These are phyloP conservation scores for Lipomyces sp. DNA, from an alignment of 805 yeast species.

Conservation along the genomic window DNA sequence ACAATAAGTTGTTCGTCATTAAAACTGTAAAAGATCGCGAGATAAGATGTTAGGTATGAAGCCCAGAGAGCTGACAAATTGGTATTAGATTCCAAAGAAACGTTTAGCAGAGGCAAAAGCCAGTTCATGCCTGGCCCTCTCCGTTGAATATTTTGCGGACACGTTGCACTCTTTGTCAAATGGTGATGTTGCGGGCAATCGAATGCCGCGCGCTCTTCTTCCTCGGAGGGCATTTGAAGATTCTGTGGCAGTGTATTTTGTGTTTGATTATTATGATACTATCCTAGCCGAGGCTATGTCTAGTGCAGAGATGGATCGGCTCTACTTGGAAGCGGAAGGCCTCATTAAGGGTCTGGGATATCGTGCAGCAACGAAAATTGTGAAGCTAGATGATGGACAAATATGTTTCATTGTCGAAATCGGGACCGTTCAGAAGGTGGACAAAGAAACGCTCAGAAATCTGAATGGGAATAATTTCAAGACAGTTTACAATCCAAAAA, in stretches of 20 bases:
- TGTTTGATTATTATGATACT: constrained; percentile 9
- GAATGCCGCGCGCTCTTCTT: neutral
- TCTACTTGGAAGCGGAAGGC: neutral
- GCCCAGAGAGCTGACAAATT: neutral
- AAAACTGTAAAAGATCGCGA: neutral
- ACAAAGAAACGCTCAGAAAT: neutral
- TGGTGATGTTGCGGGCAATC: neutral
- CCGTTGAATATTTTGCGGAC: constrained; percentile 1
- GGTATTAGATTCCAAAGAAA: neutral
- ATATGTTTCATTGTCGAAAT: neutral
- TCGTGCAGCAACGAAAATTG: neutral
- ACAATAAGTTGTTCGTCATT: neutral
- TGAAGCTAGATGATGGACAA: neutral
- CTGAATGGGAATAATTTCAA: neutral
- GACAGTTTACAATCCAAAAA: neutral
- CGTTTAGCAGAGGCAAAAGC: neutral
- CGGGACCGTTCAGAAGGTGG: neutral
- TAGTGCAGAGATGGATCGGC: neutral
- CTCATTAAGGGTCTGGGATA: neutral
- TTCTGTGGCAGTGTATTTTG: constrained; percentile 6
- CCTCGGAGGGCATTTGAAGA: constrained; percentile 12
- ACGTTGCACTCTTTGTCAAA: neutral
- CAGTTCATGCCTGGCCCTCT: neutral
- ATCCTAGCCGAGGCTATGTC: neutral
- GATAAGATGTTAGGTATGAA: neutral